Percentiles rank a stretch among this genome's conserved stretches.
Evolutionary conservation across 108 stramenopile genomes (phyloP).

Genomic region (Cyclotella distinguenda): DNA sequence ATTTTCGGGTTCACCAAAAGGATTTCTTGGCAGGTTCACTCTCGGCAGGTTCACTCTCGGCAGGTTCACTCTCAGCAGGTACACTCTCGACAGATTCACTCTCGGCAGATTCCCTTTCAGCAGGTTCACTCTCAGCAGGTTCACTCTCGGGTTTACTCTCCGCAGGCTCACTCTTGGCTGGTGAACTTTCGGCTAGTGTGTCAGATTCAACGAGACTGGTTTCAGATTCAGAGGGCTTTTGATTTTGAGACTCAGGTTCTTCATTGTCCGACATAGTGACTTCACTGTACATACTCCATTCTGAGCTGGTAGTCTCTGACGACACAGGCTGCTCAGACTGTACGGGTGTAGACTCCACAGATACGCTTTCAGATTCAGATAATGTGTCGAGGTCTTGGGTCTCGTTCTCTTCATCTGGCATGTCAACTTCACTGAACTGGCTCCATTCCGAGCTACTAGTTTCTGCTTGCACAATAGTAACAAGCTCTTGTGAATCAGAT

Average conservation of each 20-base stretch:
- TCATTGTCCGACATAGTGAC: slow-evolving; percentile 10
- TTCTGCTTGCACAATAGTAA: background rate
- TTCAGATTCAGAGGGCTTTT: background rate
- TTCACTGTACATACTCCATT: background rate
- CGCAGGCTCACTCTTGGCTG: too few species aligned
- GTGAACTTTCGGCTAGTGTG: background rate
- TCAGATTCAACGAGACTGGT: background rate
- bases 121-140: too few species aligned
- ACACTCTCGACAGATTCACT: too few species aligned
- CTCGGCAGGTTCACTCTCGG: too few species aligned
- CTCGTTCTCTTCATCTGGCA: slow-evolving; percentile 4
- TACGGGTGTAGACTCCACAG: slow-evolving; percentile 15
- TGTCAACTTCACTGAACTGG: slow-evolving; percentile 4
- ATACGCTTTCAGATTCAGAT: slow-evolving; percentile 15
- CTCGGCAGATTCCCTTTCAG: too few species aligned
- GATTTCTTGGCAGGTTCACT: too few species aligned
- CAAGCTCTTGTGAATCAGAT: background rate
- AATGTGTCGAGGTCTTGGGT: background rate
- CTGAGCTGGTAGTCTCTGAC: background rate
- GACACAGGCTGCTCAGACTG: background rate
- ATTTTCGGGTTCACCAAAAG: too few species aligned
- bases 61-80: too few species aligned
- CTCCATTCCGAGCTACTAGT: background rate
- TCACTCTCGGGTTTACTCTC: too few species aligned
- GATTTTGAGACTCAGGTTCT: background rate